These are phyloP conservation scores for Venturia carpophila DNA, from an alignment of 2,329 filamentous ascomycete species.

Conservation along the genomic window DNA sequence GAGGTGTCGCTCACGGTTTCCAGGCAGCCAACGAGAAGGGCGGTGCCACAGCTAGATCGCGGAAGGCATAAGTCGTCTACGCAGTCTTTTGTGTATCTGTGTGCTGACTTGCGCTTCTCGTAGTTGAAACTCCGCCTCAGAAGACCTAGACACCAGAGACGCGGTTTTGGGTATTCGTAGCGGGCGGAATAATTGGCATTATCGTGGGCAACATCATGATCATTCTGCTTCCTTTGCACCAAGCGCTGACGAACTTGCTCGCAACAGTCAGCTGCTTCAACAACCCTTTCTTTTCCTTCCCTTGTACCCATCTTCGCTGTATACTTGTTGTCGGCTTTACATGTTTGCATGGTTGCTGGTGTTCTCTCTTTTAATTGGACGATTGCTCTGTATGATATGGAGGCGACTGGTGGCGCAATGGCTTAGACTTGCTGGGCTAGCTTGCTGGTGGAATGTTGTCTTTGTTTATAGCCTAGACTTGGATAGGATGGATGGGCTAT, in stretches of 20 bases:
- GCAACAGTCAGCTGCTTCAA: background rate
- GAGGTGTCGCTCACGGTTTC: constrained; percentile 11
- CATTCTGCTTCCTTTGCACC: background rate
- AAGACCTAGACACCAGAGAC: background rate
- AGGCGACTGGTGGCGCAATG: background rate
- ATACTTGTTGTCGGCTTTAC: background rate
- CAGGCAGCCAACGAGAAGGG: constrained; percentile 9
- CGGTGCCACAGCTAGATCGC: constrained; percentile 15
- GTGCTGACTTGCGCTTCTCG: background rate
- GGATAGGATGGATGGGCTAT: background rate
- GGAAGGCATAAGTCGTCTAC: constrained; percentile 18
- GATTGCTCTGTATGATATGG: constrained; percentile 12
- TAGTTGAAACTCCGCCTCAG: background rate
- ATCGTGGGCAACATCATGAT: background rate
- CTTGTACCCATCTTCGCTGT: constrained; percentile 6
- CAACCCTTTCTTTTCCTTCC: background rate
- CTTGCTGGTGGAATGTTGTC: background rate
- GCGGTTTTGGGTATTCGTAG: background rate
- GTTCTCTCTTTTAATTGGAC: background rate
- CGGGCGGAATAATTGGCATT: background rate
- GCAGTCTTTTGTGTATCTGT: background rate
- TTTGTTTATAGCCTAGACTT: background rate
- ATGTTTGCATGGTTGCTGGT: constrained; percentile 6
- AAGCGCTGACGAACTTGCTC: background rate
- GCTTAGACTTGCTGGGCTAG: constrained; percentile 9